Percentiles rank a stretch among this genome's conserved stretches.
Evolutionary conservation across 345 rosid genomes (phyloP).

Genomic region (Trapa incisa): DNA sequence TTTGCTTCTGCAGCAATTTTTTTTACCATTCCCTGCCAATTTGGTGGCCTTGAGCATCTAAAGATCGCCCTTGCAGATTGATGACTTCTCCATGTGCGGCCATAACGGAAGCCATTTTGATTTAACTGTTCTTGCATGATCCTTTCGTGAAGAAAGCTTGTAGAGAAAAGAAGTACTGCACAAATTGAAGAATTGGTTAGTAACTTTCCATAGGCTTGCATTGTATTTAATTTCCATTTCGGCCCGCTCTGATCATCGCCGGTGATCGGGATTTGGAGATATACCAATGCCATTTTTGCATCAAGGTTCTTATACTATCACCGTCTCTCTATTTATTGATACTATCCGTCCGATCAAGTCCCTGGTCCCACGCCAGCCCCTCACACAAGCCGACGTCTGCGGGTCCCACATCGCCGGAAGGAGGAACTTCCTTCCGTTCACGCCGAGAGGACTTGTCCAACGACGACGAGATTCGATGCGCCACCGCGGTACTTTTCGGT

Average conservation of each 20-base stretch:
- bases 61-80: neutral
- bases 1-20: neutral
- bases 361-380: no score
- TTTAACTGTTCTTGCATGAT: neutral
- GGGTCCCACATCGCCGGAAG: no score
- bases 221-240: neutral
- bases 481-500: conserved; percentile 62
- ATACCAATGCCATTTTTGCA: neutral
- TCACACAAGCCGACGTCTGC: no score
- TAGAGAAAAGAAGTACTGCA: neutral
- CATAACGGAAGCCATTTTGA: neutral
- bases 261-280: neutral
- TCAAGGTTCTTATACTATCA: neutral
- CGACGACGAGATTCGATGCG: conserved; percentile 30
- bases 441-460: conserved; percentile 46
- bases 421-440: no score
- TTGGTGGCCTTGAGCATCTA: neutral
- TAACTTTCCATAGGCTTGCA: neutral
- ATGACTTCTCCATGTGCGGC: neutral
- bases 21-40: neutral
- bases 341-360: neutral
- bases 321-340: neutral
- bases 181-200: neutral
- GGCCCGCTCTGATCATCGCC: neutral
- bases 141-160: neutral